Percentiles rank a stretch among this genome's conserved stretches.
Conservation (phyloP, 345 rosid species). For the Limnanthes douglasii region DNA sequence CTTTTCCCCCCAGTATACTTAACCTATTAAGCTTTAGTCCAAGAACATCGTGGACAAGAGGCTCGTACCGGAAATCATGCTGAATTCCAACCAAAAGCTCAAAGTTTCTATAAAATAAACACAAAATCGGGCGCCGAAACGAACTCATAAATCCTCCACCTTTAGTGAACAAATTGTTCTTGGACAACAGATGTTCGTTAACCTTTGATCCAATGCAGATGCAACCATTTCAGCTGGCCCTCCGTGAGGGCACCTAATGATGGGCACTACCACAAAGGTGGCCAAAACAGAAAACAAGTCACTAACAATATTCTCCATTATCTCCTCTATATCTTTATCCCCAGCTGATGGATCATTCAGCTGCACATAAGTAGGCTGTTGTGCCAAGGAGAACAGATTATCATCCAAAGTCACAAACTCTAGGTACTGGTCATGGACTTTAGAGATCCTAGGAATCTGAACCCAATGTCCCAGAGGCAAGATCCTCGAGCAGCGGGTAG, state of each 20-base stretch:
- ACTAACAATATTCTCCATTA: conserved; percentile 55
- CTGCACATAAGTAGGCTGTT: conserved; percentile 65
- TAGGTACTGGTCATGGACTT: conserved; percentile 87
- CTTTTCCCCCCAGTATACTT: conserved; percentile 79
- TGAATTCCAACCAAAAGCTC: conserved; percentile 79
- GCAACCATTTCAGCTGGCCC: conserved; percentile 99
- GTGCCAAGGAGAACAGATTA: conserved; percentile 74
- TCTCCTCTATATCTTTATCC: conserved; percentile 86
- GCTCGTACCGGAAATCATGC: conserved; percentile 89
- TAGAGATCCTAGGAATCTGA: conserved; percentile 52
- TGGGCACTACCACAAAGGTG: conserved; percentile 75
- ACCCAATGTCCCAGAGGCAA: conserved; percentile 67
- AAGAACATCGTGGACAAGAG: conserved; percentile 93
- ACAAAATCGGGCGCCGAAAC: conserved; percentile 85
- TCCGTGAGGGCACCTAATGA: conserved; percentile 72
- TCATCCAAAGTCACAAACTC: conserved; percentile 92
- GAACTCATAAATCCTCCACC: conserved; percentile 72
- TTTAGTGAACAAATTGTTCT: conserved; percentile 85
- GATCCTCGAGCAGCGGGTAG: conserved; percentile 64
- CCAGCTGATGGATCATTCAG: conserved; percentile 93
- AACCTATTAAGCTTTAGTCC: conserved; percentile 79
- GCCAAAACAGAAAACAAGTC: conserved; percentile 80
- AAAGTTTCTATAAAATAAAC: conserved; percentile 83
- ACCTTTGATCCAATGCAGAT: conserved; percentile 72
- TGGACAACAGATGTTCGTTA: conserved; percentile 91